phyloP scores from a whole-genome alignment of 2,329 filamentous ascomycete species.

The Epichloe baconii region DNA sequence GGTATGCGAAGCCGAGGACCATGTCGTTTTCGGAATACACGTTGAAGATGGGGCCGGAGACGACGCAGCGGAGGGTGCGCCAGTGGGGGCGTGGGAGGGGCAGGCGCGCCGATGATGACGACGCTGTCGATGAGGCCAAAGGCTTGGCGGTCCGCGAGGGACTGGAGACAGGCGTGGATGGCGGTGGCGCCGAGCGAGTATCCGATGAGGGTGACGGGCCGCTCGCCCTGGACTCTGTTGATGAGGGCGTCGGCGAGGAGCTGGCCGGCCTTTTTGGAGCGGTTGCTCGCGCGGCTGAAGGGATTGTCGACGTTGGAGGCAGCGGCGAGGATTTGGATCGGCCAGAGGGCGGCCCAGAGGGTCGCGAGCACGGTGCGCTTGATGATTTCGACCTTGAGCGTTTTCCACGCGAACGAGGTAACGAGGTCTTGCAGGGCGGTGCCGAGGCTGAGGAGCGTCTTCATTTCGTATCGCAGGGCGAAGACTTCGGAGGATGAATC shows the following conservation, averaged over 20 bases:
- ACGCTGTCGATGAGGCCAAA: conserved; percentile 78
- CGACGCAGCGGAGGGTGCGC: conserved; percentile 63
- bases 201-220: conserved; percentile 67
- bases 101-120: conserved; percentile 69
- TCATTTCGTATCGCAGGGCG: conserved; percentile 71
- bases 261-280: conserved; percentile 67
- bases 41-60: conserved; percentile 73
- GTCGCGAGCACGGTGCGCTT: conserved; percentile 57
- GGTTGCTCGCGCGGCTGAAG: conserved; percentile 61
- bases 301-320: conserved; percentile 67
- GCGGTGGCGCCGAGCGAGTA: conserved; percentile 73
- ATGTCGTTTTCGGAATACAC: conserved; percentile 82
- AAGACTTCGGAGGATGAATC: conserved; percentile 60
- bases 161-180: conserved; percentile 70
- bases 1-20: conserved; percentile 76
- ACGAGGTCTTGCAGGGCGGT: conserved; percentile 60
- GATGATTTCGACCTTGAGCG: conserved; percentile 62
- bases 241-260: conserved; percentile 73
- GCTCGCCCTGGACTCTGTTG: conserved; percentile 69
- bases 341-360: conserved; percentile 57
- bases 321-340: conserved; percentile 52
- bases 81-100: conserved; percentile 60
- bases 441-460: conserved; percentile 63
- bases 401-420: conserved; percentile 59
- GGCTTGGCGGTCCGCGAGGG: conserved; percentile 61